Conservation (phyloP, 257 asterid genomes). For the Buddleja alternifolia region DNA sequence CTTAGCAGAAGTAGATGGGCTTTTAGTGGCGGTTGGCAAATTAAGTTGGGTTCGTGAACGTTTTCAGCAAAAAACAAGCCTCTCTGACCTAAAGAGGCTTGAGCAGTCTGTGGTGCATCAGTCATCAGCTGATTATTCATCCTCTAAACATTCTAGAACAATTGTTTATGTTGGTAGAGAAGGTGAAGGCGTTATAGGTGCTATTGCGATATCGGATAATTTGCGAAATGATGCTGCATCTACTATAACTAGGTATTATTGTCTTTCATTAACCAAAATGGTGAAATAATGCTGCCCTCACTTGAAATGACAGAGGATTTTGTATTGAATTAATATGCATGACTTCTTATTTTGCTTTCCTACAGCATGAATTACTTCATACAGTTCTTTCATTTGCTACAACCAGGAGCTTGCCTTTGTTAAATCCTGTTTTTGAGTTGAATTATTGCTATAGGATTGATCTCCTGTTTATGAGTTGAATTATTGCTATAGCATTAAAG, state of each 20-base stretch:
- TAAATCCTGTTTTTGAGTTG: background rate
- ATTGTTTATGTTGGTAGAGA: conserved; percentile 88
- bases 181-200: conserved; percentile 94
- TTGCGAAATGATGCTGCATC: conserved; percentile 78
- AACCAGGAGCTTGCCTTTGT: background rate
- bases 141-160: conserved; percentile 80
- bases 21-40: conserved; percentile 89
- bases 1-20: conserved; percentile 94
- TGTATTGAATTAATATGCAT: background rate
- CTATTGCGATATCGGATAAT: conserved; percentile 84
- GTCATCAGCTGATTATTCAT: conserved; percentile 51
- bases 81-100: conserved; percentile 54
- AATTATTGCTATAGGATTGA: background rate
- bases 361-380: background rate
- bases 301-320: background rate
- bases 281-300: background rate
- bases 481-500: background rate
- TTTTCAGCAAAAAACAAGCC: conserved; percentile 64
- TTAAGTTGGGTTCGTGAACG: conserved; percentile 87
- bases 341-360: conserved; percentile 1
- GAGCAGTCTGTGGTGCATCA: conserved; percentile 70
- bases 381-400: background rate
- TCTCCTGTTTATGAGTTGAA: too few species aligned
- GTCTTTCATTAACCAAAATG: conserved; percentile 20
- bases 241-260: conserved; percentile 67